Conservation (phyloP, 768 basidiomycete species). For the Cystobasidium tubakii region DNA sequence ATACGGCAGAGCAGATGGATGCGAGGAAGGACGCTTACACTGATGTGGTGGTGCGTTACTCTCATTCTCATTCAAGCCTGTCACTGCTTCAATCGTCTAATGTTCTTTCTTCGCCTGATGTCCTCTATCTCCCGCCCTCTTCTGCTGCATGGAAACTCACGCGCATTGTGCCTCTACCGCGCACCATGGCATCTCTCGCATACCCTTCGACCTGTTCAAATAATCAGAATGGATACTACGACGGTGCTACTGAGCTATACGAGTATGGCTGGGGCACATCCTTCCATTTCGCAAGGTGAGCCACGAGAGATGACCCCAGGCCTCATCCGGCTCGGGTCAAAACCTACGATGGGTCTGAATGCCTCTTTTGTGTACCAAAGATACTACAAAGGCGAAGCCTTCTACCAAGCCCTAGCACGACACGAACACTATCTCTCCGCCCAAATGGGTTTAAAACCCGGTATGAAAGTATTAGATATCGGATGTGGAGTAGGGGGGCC, state of each 20-base stretch:
- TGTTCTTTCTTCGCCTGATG: not conserved
- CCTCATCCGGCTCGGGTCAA: too few species aligned
- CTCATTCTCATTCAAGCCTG: slow-evolving; percentile 52
- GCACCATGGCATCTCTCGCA: not conserved
- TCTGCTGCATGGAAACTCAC: not conserved
- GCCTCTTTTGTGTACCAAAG: too few species aligned
- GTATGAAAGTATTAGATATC: slow-evolving; percentile 95
- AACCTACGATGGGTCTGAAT: too few species aligned
- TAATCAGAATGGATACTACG: slow-evolving; percentile 60
- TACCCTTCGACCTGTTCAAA: not conserved
- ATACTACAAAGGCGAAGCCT: slow-evolving; percentile 74
- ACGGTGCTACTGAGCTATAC: slow-evolving; percentile 67
- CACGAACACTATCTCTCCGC: slow-evolving; percentile 96
- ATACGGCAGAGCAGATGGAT: slow-evolving; percentile 61
- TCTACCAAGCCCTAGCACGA: slow-evolving; percentile 58
- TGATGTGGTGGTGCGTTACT: slow-evolving; percentile 62
- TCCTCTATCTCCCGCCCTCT: not conserved
- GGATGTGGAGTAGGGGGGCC: slow-evolving; percentile 96
- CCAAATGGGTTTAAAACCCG: slow-evolving; percentile 73
- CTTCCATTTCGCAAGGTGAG: slow-evolving; percentile 38
- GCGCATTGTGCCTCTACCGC: not conserved
- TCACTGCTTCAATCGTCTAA: slow-evolving; percentile 54
- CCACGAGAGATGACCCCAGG: too few species aligned
- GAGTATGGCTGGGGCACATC: slow-evolving; percentile 74
- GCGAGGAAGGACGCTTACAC: slow-evolving; percentile 75